Evolutionary conservation across 768 basidiomycete genomes (phyloP).

Genomic region (Termitomyces sp.): DNA sequence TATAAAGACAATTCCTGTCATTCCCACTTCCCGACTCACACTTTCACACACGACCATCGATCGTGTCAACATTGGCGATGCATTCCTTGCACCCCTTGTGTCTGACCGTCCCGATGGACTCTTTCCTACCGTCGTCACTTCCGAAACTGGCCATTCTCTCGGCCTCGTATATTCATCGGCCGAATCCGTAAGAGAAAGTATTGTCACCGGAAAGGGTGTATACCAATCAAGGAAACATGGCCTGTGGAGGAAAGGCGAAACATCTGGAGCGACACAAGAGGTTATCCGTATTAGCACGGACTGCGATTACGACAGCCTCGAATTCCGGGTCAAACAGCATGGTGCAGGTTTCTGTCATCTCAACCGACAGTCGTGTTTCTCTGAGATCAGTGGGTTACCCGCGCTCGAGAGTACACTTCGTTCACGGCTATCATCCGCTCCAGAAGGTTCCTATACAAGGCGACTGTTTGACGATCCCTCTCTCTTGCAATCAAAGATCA

Average conservation of each 20-base stretch:
- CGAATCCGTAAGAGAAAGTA: constrained; percentile 82
- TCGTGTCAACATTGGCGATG: constrained; percentile 73
- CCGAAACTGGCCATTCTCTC: constrained; percentile 69
- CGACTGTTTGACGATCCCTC: constrained; percentile 77
- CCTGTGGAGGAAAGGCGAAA: constrained; percentile 95
- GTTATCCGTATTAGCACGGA: constrained; percentile 79
- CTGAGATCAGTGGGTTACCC: constrained; percentile 69
- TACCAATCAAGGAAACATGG: constrained; percentile 97
- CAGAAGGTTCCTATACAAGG: constrained; percentile 88
- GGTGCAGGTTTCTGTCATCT: constrained; percentile 95
- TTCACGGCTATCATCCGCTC: constrained; percentile 68
- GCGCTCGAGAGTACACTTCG: constrained; percentile 77
- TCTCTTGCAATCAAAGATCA: constrained; percentile 89
- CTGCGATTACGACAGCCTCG: constrained; percentile 90
- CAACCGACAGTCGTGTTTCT: constrained; percentile 84
- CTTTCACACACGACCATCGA: constrained; percentile 43
- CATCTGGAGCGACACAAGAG: constrained; percentile 89
- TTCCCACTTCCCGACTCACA: constrained; percentile 70
- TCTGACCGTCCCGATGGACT: constrained; percentile 91
- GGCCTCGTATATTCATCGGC: constrained; percentile 94
- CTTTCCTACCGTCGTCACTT: constrained; percentile 88
- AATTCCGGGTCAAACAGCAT: constrained; percentile 86
- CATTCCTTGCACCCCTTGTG: constrained; percentile 75
- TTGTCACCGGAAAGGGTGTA: constrained; percentile 83
- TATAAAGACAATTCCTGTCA: constrained; percentile 59